Percentiles rank a stretch among this genome's conserved stretches.
Conservation (phyloP, 129 eudicot genomes). For the Tagetes erecta region DNA sequence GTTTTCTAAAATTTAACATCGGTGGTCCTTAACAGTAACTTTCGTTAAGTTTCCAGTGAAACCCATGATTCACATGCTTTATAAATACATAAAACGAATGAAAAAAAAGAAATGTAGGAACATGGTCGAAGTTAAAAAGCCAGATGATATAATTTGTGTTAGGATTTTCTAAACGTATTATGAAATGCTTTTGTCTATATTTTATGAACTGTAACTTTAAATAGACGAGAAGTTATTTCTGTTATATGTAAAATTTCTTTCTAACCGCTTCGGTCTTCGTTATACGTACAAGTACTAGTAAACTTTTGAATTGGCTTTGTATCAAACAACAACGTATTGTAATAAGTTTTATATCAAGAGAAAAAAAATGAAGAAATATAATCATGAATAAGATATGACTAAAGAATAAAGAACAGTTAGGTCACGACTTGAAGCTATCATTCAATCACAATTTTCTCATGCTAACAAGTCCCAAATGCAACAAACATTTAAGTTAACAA, state of each 20-base stretch:
- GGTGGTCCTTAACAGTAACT: too few relatives aligned
- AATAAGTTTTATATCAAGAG: neutral
- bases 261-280: neutral
- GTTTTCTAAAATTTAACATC: too few relatives aligned
- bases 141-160: too few relatives aligned
- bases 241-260: neutral
- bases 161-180: too few relatives aligned
- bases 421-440: constrained; percentile 33
- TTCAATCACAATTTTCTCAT: constrained; percentile 32
- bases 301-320: neutral
- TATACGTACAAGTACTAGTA: neutral
- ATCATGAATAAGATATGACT: constrained; percentile 35
- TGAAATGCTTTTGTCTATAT: too few relatives aligned
- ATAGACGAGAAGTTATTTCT: neutral
- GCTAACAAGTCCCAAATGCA: constrained; percentile 27
- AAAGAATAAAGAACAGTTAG: constrained; percentile 28
- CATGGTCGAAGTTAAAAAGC: too few relatives aligned
- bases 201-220: too few relatives aligned
- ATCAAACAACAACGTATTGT: neutral
- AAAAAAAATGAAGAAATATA: neutral
- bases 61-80: too few relatives aligned
- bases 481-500: constrained; percentile 10
- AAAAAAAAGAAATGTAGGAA: too few relatives aligned
- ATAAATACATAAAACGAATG: too few relatives aligned
- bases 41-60: too few relatives aligned